Base-by-base conservation (phyloP, 1,284 basidiomycete genomes). In the Tausonia pullulans region DNA sequence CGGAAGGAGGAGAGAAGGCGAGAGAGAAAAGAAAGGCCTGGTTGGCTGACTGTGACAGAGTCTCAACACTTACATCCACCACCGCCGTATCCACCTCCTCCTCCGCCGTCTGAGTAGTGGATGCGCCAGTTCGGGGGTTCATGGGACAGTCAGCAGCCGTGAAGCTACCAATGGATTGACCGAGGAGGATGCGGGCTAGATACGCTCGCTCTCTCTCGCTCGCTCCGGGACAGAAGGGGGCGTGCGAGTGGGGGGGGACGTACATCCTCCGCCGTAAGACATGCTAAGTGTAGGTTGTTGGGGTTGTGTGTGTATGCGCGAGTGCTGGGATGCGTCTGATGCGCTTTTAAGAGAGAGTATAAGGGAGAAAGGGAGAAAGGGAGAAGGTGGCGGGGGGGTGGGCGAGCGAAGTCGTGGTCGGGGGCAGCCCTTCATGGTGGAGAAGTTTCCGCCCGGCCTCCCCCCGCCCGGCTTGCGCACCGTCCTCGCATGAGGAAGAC, bases 211-310 rank as follows among this genome's bases (percentile, higher is more conserved):
- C 51, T 52, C 9, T 52, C 8, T 52, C 27, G 27, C 27, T 27
- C 27, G 27, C 27, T 52, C 46, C 49, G 27, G 14, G 54, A 56
- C 0, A 45, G 7, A 13, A 7, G 40, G 44, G 46, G 56, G 39
- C 7, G n/a, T 7, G 43, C 27, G 40, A 14, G 9, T 39, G 41
- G 2, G 10, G 16, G 51, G 16, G 6, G 8, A 60, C 59, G 51
- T 39, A 46, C 59, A 62, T 14, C 58, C 58, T 45, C 62, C 62
- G 9, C 62, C 60, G 64, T 65, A 65, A 49, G 64, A 65, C 64
- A 65, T 65, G 43, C 43, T 61, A n/a, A 41, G 53, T 43, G 27
- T 27, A 27, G 27, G 27, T 27, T 27, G 27, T 27, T 27, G 27
- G 27, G 27, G 27, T 27, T 27, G 27, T 27, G 27, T 27, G 27